Evolutionary conservation across 2,329 filamentous ascomycete genomes (phyloP).

Genomic region (Thelonectria discophora): DNA sequence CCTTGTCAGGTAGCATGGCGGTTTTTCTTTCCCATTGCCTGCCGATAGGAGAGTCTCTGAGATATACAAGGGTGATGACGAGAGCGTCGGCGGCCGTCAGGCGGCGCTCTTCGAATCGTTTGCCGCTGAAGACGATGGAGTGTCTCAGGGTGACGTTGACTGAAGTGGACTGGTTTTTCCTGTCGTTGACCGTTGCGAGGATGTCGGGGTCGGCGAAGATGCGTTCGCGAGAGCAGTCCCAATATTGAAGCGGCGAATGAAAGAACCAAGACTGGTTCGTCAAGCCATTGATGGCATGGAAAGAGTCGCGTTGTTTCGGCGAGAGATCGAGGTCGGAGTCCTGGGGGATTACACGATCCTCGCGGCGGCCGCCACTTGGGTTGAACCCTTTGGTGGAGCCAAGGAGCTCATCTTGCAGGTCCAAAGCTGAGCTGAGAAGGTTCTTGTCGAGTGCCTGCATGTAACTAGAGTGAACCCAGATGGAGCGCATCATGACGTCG

Average conservation of each 20-base stretch:
- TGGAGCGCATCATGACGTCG: slow-evolving; percentile 82
- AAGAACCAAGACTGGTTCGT: slow-evolving; percentile 77
- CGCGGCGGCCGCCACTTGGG: slow-evolving; percentile 52
- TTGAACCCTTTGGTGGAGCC: slow-evolving; percentile 66
- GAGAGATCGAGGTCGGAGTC: slow-evolving; percentile 51
- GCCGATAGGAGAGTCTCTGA: slow-evolving; percentile 70
- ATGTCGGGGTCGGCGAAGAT: slow-evolving; percentile 71
- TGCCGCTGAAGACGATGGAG: slow-evolving; percentile 85
- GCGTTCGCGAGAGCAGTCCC: slow-evolving; percentile 70
- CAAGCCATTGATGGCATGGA: slow-evolving; percentile 68
- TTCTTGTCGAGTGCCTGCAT: slow-evolving; percentile 76
- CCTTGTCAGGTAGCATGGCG: slow-evolving; percentile 58
- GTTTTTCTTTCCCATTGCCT: slow-evolving; percentile 71
- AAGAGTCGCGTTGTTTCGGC: slow-evolving; percentile 59
- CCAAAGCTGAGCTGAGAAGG: slow-evolving; percentile 71
- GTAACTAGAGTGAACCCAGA: slow-evolving; percentile 84
- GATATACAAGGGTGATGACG: slow-evolving; percentile 79
- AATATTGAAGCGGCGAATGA: slow-evolving; percentile 85
- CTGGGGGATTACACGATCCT: slow-evolving; percentile 36
- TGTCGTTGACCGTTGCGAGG: slow-evolving; percentile 73
- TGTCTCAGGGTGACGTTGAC: slow-evolving; percentile 79
- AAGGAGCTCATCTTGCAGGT: slow-evolving; percentile 75
- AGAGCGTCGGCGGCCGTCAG: slow-evolving; percentile 79
- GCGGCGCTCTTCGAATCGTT: slow-evolving; percentile 73
- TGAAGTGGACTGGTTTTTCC: slow-evolving; percentile 68